Base-by-base conservation (phyloP, 2,329 filamentous ascomycete genomes). In the Clonostachys sp. region DNA sequence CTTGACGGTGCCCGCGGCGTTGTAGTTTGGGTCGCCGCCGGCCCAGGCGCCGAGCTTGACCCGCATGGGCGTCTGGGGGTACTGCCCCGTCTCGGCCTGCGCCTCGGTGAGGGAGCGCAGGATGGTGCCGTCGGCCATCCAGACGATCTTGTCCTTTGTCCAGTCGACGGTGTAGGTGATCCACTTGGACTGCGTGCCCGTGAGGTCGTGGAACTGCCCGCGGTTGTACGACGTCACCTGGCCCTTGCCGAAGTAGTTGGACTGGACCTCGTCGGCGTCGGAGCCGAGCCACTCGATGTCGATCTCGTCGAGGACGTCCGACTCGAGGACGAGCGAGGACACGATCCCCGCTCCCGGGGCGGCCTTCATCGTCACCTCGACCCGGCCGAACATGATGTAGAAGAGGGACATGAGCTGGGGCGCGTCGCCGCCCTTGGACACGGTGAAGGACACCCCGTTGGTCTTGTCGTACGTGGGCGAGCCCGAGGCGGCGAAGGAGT, bases 301-400 rank as follows among this genome's bases (percentile, higher is more conserved):
- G 61, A 99, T 95, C 72, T 99, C 94, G 67, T 99, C 94, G 41
- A 96, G 79, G 59, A 82, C 81, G 65, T 97, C 92, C 13, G 91
- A 96, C 69, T 95, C 86, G 54, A 99, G 74, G 9, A 99, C 90
- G 12, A 94, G 79, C 42, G 90, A 94, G 66, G 89, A 96, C 54
- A 99, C 91, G 58, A 99, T 96, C 50, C 94, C 94, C 10, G 81
- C 84, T 8, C 94, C 94, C 1, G 91, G 86, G 10, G 94, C 91
- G 24, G 89, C 84, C 69, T 92, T 91, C 73, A 96, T 78, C 34
- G 82, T 85, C 55, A 91, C 81, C 55, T 95, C 87, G 61, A 96
- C 88, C 53, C 86, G 87, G 55, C 94, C 94, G 65, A 96, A 99
- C 94, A 99, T 97, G 72, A 99, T 96, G 76, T 96, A 97, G 81